Evolutionary conservation across 441 rosid species (phyloP).

Genomic region (Dalechampia spathulata): DNA sequence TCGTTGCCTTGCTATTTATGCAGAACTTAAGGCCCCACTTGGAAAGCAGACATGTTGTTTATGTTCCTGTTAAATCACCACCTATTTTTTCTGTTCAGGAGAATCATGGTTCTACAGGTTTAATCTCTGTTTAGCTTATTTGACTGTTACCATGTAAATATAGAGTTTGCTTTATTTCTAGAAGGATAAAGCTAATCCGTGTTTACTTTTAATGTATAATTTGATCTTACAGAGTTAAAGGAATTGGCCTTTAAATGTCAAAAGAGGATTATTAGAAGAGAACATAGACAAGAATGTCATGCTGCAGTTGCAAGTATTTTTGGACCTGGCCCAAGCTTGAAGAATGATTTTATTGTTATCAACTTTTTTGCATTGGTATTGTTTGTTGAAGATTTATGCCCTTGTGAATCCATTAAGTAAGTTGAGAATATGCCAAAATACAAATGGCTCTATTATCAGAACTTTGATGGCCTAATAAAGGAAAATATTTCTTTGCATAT

Average conservation of each 20-base stretch:
- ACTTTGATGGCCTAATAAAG: conserved; percentile 2
- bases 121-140: too few species aligned
- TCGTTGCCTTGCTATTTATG: conserved; percentile 3
- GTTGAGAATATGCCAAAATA: conserved; percentile 5
- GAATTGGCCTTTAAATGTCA: conserved; percentile 24
- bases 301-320: conserved; percentile 47
- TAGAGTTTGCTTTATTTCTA: not conserved
- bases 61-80: conserved; percentile 47
- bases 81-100: conserved; percentile 48
- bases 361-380: conserved; percentile 89
- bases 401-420: not conserved
- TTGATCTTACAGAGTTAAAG: conserved; percentile 24
- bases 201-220: not conserved
- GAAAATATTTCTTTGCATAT: conserved; percentile 7
- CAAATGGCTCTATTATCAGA: not conserved
- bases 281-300: conserved; percentile 65
- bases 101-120: conserved; percentile 29
- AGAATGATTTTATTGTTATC: conserved; percentile 65
- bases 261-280: conserved; percentile 33
- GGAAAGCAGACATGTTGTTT: conserved; percentile 34
- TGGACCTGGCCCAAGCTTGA: conserved; percentile 40
- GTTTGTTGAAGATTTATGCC: not conserved
- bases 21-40: conserved; percentile 57
- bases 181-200: not conserved
- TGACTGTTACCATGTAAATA: too few species aligned